Conservation (phyloP, 1,284 basidiomycete species). For the Pseudozyma sp. region DNA sequence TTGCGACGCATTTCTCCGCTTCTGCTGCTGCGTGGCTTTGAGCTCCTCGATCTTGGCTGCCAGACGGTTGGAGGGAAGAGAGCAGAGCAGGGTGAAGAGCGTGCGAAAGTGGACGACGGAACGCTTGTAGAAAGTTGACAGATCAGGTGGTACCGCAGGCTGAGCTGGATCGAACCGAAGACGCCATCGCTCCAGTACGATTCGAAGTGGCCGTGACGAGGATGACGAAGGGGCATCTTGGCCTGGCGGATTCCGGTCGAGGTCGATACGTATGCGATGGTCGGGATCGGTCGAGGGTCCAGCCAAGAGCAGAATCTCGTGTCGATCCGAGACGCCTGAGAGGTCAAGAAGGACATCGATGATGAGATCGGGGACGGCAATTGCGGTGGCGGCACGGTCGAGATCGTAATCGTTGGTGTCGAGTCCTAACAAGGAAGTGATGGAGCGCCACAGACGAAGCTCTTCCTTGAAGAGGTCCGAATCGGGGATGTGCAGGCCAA, state of each 20-base stretch:
- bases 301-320: conserved; percentile 18
- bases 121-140: conserved; percentile 68
- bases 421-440: conserved; percentile 33
- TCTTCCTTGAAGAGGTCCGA: conserved; percentile 66
- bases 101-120: conserved; percentile 67
- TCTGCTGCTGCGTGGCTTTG: conserved; percentile 5
- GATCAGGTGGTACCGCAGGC: conserved; percentile 44
- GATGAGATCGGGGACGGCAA: conserved; percentile 62
- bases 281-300: neutral
- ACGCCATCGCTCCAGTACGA: conserved; percentile 56
- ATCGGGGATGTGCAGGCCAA: conserved; percentile 69
- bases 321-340: conserved; percentile 25
- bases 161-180: conserved; percentile 28
- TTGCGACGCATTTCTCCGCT: neutral
- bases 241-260: conserved; percentile 23
- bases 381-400: neutral
- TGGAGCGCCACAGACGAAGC: conserved; percentile 65
- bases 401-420: conserved; percentile 3
- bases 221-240: neutral
- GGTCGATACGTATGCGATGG: conserved; percentile 24
- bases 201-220: conserved; percentile 7
- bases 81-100: conserved; percentile 59
- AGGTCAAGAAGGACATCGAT: conserved; percentile 68
- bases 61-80: conserved; percentile 60
- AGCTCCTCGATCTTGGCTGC: conserved; percentile 43